phyloP scores from a whole-genome alignment of 78 protist species.

The Speleostelium caveatum region DNA sequence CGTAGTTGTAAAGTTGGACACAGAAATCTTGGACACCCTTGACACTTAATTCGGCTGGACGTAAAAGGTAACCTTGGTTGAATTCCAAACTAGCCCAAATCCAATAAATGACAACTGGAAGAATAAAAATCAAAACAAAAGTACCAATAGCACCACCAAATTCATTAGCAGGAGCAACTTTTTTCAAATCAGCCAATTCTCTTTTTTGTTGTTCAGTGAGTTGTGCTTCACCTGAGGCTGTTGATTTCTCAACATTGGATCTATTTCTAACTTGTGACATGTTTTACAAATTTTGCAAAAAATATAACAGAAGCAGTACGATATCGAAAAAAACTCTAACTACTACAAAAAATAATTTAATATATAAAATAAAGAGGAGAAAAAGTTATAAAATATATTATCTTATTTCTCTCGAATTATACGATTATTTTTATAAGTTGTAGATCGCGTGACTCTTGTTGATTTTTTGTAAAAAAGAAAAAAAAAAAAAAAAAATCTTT shows the following conservation, averaged over 20 bases:
- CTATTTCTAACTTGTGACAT: constrained; percentile 32
- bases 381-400: too few species aligned
- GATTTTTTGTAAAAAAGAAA: neutral
- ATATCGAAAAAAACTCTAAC: too few species aligned
- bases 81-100: constrained; percentile 57
- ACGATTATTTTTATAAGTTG: too few species aligned
- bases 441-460: too few species aligned
- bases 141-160: constrained; percentile 73
- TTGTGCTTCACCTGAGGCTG: neutral
- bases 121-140: constrained; percentile 12
- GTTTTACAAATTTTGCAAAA: too few species aligned
- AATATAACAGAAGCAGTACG: too few species aligned
- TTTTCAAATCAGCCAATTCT: constrained; percentile 48
- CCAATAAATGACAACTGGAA: constrained; percentile 75
- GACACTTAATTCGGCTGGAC: constrained; percentile 9
- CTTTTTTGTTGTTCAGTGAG: constrained; percentile 44
- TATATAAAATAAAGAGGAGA: too few species aligned
- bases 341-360: too few species aligned
- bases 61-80: constrained; percentile 58
- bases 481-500: constrained; percentile 9
- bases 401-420: too few species aligned
- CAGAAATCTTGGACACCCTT: constrained; percentile 28
- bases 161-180: constrained; percentile 38
- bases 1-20: constrained; percentile 19
- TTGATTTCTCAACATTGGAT: neutral